Conservation (phyloP, 139 green algal species). For the Tetraselmis chui region DNA sequence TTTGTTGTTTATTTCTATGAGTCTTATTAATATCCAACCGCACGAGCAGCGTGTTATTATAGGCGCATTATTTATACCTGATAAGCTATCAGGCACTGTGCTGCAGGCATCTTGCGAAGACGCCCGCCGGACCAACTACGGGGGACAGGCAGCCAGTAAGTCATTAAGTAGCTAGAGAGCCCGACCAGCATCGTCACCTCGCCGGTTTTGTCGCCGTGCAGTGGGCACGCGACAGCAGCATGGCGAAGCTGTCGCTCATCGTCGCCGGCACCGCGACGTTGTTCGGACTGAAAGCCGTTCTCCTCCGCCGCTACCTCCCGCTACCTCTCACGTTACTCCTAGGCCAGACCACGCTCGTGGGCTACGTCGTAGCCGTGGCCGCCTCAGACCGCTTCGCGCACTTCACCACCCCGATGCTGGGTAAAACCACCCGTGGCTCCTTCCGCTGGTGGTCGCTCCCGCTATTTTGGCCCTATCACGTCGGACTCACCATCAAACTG, state of each 20-base stretch:
- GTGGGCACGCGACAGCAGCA: neutral
- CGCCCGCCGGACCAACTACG: too few species aligned
- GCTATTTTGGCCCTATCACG: constrained; percentile 1
- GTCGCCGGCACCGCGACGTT: constrained; percentile 1
- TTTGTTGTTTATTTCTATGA: too few species aligned
- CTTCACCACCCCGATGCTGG: neutral
- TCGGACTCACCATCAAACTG: neutral
- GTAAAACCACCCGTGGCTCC: neutral
- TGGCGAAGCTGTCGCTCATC: neutral
- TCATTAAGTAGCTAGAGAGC: too few species aligned
- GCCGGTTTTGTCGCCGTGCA: too few species aligned
- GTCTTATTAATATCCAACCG: too few species aligned
- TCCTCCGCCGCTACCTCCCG: neutral
- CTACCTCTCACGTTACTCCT: neutral
- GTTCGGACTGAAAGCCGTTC: neutral
- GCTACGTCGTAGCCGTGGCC: neutral
- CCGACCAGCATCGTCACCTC: too few species aligned
- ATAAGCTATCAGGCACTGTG: too few species aligned
- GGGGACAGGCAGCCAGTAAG: too few species aligned
- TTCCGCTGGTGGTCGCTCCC: neutral
- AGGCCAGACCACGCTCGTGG: neutral
- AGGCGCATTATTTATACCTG: too few species aligned
- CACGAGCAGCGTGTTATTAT: too few species aligned
- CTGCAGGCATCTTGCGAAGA: too few species aligned
- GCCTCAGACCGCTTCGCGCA: neutral